phyloP scores from a whole-genome alignment of 768 basidiomycete species.

The Xerocomellus intermedius region DNA sequence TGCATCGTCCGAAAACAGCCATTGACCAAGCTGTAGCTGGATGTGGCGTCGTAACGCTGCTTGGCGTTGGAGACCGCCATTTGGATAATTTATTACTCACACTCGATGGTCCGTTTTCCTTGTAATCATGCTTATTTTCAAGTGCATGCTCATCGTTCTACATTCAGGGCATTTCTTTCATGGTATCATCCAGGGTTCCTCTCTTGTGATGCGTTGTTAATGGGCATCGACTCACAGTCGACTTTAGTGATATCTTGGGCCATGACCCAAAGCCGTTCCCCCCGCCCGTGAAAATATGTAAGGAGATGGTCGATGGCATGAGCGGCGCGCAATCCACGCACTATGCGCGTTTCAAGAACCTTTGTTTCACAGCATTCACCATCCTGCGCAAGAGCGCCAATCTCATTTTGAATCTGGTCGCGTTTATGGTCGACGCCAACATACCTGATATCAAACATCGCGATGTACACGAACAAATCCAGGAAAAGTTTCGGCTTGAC shows the following conservation, averaged over 20 bases:
- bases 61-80: conserved; percentile 97
- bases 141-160: background rate
- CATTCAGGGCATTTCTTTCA: conserved; percentile 96
- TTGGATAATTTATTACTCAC: conserved; percentile 91
- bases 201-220: conserved; percentile 5
- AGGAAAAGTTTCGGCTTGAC: conserved; percentile 95
- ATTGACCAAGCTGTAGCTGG: conserved; percentile 61
- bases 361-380: conserved; percentile 97
- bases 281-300: conserved; percentile 97
- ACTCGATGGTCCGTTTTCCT: conserved; percentile 67
- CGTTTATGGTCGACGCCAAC: conserved; percentile 97
- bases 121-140: background rate
- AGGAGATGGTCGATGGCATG: conserved; percentile 99
- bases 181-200: conserved; percentile 46
- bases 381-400: conserved; percentile 96
- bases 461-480: conserved; percentile 84
- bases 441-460: conserved; percentile 91
- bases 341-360: conserved; percentile 92
- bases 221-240: conserved; percentile 56
- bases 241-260: conserved; percentile 97
- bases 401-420: conserved; percentile 91
- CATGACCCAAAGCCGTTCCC: conserved; percentile 98
- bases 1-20: background rate
- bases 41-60: conserved; percentile 91
- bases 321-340: conserved; percentile 96